Evolutionary conservation across 1,284 basidiomycete species (phyloP).

Genomic region (Cutaneotrichosporon cavernicola): DNA sequence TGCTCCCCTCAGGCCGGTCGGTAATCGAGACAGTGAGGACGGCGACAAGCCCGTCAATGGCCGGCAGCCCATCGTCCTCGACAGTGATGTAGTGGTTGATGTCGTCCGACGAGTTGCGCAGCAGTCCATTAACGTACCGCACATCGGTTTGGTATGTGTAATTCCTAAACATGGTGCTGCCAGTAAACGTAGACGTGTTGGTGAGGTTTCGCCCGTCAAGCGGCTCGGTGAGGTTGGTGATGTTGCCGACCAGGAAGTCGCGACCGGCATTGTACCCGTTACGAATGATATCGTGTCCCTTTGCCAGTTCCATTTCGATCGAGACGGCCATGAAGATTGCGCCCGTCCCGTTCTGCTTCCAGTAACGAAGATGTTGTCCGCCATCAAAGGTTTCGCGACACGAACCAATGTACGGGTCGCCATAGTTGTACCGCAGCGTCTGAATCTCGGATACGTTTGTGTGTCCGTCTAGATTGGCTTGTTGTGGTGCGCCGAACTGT

Average conservation of each 20-base stretch:
- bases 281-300: constrained; percentile 61
- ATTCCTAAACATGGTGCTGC: constrained; percentile 35
- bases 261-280: constrained; percentile 65
- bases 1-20: not conserved
- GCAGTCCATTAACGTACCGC: constrained; percentile 65
- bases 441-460: constrained; percentile 72
- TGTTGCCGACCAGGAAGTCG: constrained; percentile 79
- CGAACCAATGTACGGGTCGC: constrained; percentile 70
- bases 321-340: constrained; percentile 82
- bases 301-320: constrained; percentile 65
- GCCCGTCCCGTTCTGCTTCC: constrained; percentile 69
- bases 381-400: constrained; percentile 83
- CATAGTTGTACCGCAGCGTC: constrained; percentile 76
- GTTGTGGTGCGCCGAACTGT: constrained; percentile 67
- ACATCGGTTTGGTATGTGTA: constrained; percentile 72
- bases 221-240: constrained; percentile 56
- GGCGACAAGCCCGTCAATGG: constrained; percentile 82
- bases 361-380: constrained; percentile 88
- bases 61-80: constrained; percentile 60
- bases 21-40: constrained; percentile 71
- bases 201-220: constrained; percentile 60
- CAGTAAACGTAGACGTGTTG: constrained; percentile 55
- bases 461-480: constrained; percentile 76
- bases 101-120: constrained; percentile 66
- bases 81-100: constrained; percentile 77